Evolutionary conservation across 179 eudicot genomes (phyloP).

Genomic region (Patellifolia procumbens): DNA sequence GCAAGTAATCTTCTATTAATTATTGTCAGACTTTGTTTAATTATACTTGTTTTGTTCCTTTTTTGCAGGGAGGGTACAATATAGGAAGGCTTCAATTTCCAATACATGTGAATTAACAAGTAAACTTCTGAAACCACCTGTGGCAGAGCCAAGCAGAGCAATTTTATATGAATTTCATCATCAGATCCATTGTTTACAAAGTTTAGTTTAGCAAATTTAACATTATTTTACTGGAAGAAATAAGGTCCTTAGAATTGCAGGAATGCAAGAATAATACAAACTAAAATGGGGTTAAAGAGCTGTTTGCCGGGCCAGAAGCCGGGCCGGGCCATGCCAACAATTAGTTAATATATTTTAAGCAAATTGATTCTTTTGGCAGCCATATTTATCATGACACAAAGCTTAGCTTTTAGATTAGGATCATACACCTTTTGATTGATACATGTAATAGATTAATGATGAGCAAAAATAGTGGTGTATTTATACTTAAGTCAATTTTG

Average conservation of each 20-base stretch:
- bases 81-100: conserved; percentile 36
- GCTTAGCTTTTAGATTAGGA: conserved; percentile 13
- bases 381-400: background rate
- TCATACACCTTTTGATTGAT: conserved; percentile 22
- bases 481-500: background rate
- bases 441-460: conserved; percentile 12
- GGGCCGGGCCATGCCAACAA: too few species aligned
- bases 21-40: background rate
- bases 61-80: conserved; percentile 19
- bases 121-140: conserved; percentile 3
- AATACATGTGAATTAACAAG: conserved; percentile 16
- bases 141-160: conserved; percentile 4
- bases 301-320: too few species aligned
- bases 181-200: conserved; percentile 16
- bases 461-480: conserved; percentile 3
- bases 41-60: background rate
- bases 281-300: background rate
- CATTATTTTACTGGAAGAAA: conserved; percentile 22
- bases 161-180: background rate
- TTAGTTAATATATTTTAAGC: background rate
- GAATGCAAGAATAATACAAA: background rate
- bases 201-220: conserved; percentile 11
- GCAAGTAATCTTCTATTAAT: background rate
- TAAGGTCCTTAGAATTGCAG: conserved; percentile 14
- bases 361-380: conserved; percentile 19